Conservation (phyloP, 345 rosid species). For the Hypericum perforatum region DNA sequence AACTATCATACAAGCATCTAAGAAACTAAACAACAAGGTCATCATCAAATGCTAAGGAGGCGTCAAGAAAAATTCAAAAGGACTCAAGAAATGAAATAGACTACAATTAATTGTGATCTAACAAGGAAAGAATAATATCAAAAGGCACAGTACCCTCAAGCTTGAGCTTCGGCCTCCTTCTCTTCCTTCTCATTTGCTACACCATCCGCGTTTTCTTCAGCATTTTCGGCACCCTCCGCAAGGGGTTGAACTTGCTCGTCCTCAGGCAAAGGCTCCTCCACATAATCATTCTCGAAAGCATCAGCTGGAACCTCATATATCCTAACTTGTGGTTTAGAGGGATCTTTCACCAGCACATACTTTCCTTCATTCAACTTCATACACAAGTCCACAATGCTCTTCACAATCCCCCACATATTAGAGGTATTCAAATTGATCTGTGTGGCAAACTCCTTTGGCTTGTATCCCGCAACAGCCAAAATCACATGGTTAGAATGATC, state of each 20-base stretch:
- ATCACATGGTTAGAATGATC: constrained; percentile 96
- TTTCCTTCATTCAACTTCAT: constrained; percentile 91
- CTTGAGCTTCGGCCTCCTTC: constrained; percentile 34
- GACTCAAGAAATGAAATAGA: no score
- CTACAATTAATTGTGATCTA: no score
- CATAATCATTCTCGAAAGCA: constrained; percentile 96
- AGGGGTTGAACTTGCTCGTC: constrained; percentile 82
- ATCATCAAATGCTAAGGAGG: no score
- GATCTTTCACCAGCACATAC: constrained; percentile 90
- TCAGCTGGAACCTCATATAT: constrained; percentile 94
- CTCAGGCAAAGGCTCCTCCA: constrained; percentile 87
- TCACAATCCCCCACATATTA: constrained; percentile 98
- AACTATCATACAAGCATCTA: no score
- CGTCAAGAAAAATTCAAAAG: no score
- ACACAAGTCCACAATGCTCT: constrained; percentile 84
- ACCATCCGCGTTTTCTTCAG: constrained; percentile 34
- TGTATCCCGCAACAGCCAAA: constrained; percentile 76
- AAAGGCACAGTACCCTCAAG: constrained; percentile 29
- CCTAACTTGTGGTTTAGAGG: constrained; percentile 85
- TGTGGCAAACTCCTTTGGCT: constrained; percentile 80
- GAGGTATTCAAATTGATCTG: constrained; percentile 80
- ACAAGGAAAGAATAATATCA: no score
- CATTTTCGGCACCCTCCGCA: constrained; percentile 45
- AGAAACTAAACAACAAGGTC: no score
- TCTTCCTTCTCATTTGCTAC: constrained; percentile 41